Conservation (phyloP, 2,329 filamentous ascomycete genomes). For the Albophoma yamanashiensis region DNA sequence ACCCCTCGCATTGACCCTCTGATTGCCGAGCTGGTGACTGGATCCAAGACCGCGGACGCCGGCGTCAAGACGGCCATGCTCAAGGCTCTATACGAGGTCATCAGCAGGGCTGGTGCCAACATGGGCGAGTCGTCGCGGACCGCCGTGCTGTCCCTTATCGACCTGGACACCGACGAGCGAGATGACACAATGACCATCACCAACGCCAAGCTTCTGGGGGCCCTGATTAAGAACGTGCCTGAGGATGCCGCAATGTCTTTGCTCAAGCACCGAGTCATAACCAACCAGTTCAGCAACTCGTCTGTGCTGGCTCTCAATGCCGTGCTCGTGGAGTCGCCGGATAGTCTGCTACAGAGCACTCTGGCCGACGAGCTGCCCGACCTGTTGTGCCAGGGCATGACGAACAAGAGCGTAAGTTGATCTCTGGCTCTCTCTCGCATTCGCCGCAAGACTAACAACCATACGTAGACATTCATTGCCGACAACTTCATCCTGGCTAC, state of each 20-base stretch:
- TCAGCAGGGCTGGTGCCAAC: constrained; percentile 86
- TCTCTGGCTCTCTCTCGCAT: not conserved
- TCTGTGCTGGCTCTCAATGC: constrained; percentile 85
- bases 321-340: constrained; percentile 70
- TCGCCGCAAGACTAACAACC: not conserved
- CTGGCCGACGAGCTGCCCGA: constrained; percentile 65
- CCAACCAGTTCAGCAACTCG: constrained; percentile 61
- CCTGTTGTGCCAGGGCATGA: constrained; percentile 72
- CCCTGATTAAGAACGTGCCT: constrained; percentile 78
- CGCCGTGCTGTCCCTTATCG: constrained; percentile 81
- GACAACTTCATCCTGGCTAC: constrained; percentile 84
- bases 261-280: constrained; percentile 66
- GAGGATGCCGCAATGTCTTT: constrained; percentile 51
- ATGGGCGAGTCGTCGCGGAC: constrained; percentile 87
- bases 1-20: constrained; percentile 92
- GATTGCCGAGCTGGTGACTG: constrained; percentile 86
- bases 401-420: constrained; percentile 58
- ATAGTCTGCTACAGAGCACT: constrained; percentile 52
- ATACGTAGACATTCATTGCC: constrained; percentile 60
- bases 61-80: constrained; percentile 95
- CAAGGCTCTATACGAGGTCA: constrained; percentile 90
- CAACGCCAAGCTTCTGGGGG: constrained; percentile 81
- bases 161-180: constrained; percentile 66
- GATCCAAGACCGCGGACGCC: constrained; percentile 74
- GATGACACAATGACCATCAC: constrained; percentile 77